A percentile compares a stretch with the other conserved stretches of the same genome.
Conservation (phyloP, 2,329 filamentous ascomycete species). For the Penicillium sp. region DNA sequence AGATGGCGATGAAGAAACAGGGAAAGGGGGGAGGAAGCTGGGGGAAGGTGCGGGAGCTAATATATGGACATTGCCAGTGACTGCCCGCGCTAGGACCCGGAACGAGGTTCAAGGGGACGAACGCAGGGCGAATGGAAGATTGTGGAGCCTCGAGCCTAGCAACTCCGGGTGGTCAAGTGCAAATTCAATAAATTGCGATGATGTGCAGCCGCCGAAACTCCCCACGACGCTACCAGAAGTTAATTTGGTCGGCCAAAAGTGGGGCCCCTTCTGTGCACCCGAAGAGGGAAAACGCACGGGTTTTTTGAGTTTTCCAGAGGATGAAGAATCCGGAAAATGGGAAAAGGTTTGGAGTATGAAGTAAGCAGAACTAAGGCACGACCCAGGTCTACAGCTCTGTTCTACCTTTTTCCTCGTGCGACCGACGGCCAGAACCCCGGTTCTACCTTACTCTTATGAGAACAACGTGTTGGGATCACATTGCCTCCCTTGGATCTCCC, state of each 20-base stretch:
- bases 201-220: constrained; percentile 22
- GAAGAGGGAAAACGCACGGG: neutral
- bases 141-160: constrained; percentile 18
- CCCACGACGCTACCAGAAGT: constrained; percentile 20
- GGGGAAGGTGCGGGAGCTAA: constrained; percentile 14
- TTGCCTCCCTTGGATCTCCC: no score
- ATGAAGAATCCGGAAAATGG: neutral
- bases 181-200: constrained; percentile 21
- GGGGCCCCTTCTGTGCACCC: neutral
- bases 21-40: neutral
- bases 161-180: constrained; percentile 5
- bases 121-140: constrained; percentile 14
- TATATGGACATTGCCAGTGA: constrained; percentile 11
- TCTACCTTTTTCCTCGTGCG: neutral
- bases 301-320: neutral
- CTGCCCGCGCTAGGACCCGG: neutral
- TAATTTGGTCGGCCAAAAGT: constrained; percentile 20
- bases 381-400: neutral
- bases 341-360: no score
- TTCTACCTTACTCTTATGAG: no score
- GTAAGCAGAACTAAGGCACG: neutral
- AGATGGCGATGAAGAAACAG: constrained; percentile 13
- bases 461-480: no score
- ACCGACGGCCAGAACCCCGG: neutral
- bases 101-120: neutral